These are phyloP conservation scores for Lipomyces yamadae DNA, from an alignment of 805 yeast genomes.

Conservation along the genomic window DNA sequence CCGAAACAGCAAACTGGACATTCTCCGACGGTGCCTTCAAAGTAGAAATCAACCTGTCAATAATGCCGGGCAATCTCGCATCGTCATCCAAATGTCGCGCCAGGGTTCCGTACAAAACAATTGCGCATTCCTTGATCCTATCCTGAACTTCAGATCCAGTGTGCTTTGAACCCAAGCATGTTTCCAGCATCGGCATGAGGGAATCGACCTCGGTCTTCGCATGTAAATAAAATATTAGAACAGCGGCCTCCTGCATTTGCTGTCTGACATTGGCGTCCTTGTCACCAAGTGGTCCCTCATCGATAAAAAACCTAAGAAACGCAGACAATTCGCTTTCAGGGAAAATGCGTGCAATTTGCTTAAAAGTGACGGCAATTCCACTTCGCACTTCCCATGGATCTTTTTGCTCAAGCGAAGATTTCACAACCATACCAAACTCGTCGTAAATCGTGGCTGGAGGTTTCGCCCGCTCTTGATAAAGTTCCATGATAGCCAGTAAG, in stretches of 20 bases:
- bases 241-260: conserved; percentile 89
- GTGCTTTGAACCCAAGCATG: conserved; percentile 50
- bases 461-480: conserved; percentile 63
- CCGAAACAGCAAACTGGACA: conserved; percentile 86
- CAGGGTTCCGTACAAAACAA: conserved; percentile 86
- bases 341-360: conserved; percentile 58
- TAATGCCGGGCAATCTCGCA: conserved; percentile 63
- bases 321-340: conserved; percentile 49
- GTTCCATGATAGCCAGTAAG: conserved; percentile 54
- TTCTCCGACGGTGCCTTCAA: conserved; percentile 86
- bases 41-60: conserved; percentile 72
- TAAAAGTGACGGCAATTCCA: conserved; percentile 74
- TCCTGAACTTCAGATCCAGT: conserved; percentile 54
- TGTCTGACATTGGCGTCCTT: conserved; percentile 71
- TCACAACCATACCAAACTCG: conserved; percentile 76
- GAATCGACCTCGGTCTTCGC: conserved; percentile 72
- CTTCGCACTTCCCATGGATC: conserved; percentile 88
- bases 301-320: conserved; percentile 67
- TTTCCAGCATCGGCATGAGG: conserved; percentile 81
- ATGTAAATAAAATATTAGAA: conserved; percentile 65
- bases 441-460: conserved; percentile 82
- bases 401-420: conserved; percentile 60
- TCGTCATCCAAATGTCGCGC: conserved; percentile 84
- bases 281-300: conserved; percentile 69
- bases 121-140: conserved; percentile 73